Evolutionary conservation across 768 basidiomycete genomes (phyloP).

Genomic region (Postia placenta): DNA sequence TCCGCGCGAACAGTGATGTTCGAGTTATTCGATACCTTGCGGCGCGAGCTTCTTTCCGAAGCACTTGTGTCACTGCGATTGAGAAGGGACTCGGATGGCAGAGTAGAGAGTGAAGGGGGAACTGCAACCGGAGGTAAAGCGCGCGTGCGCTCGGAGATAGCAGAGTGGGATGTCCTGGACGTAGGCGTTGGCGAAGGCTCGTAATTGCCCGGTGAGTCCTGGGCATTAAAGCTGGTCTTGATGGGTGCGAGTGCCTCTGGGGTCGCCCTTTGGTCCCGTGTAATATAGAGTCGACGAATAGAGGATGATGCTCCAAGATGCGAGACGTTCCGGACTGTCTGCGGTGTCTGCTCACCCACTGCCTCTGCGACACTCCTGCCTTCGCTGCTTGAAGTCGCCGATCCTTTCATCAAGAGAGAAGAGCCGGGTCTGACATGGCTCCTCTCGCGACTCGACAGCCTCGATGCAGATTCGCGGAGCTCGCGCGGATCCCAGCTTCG

Average conservation of each 20-base stretch:
- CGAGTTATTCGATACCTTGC: constrained; percentile 40
- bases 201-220: constrained; percentile 27
- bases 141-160: constrained; percentile 34
- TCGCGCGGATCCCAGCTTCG: constrained; percentile 36
- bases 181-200: constrained; percentile 44
- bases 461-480: constrained; percentile 19
- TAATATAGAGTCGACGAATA: constrained; percentile 49
- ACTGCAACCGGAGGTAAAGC: constrained; percentile 44
- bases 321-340: constrained; percentile 12
- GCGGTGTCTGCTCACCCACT: constrained; percentile 17
- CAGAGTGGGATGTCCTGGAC: constrained; percentile 27
- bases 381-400: constrained; percentile 25
- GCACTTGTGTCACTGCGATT: constrained; percentile 13
- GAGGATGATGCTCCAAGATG: constrained; percentile 20
- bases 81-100: constrained; percentile 51
- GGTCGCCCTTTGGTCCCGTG: constrained; percentile 50
- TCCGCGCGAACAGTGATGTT: constrained; percentile 40
- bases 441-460: constrained; percentile 21
- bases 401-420: constrained; percentile 14
- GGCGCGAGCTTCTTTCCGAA: constrained; percentile 26
- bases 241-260: constrained; percentile 12
- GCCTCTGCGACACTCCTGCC: constrained; percentile 16
- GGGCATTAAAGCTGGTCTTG: constrained; percentile 11
- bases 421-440: constrained; percentile 13
- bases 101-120: constrained; percentile 51